Conservation (phyloP, 345 rosid species). For the Nasturtium officinale region DNA sequence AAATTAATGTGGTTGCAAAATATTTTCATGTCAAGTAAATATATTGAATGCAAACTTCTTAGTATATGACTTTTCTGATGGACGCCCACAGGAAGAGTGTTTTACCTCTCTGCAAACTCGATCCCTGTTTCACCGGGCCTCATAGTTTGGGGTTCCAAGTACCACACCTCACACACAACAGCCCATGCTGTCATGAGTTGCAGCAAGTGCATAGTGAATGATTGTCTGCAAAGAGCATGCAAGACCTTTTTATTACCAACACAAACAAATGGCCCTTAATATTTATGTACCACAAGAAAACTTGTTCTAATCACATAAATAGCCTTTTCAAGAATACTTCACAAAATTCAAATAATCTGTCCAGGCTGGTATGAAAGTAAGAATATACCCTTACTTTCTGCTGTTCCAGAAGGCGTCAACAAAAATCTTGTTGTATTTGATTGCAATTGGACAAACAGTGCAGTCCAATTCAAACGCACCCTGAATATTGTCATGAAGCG, state of each 20-base stretch:
- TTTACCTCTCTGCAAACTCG: conserved; percentile 97
- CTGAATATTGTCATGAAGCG: conserved; percentile 49
- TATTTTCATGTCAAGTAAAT: background rate
- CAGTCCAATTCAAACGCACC: conserved; percentile 97
- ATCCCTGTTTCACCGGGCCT: conserved; percentile 87
- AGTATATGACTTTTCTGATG: conserved; percentile 15
- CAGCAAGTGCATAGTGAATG: conserved; percentile 94
- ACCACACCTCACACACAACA: conserved; percentile 99
- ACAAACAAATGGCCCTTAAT: conserved; percentile 15
- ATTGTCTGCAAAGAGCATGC: conserved; percentile 66
- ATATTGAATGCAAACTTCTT: conserved; percentile 1
- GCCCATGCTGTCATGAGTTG: conserved; percentile 99
- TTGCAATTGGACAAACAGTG: conserved; percentile 94
- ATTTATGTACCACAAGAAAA: background rate
- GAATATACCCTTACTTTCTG: conserved; percentile 67
- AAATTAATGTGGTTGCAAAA: background rate
- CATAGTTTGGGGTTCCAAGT: conserved; percentile 87
- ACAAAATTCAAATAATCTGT: background rate
- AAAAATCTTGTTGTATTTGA: conserved; percentile 94
- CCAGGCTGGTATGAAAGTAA: background rate
- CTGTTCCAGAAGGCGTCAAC: conserved; percentile 99
- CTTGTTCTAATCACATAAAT: background rate
- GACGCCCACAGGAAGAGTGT: background rate
- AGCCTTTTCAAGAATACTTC: conserved; percentile 6
- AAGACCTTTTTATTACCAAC: conserved; percentile 16